Base-by-base conservation (phyloP, 2,329 filamentous ascomycete genomes). In the Talaromyces verruculosus region DNA sequence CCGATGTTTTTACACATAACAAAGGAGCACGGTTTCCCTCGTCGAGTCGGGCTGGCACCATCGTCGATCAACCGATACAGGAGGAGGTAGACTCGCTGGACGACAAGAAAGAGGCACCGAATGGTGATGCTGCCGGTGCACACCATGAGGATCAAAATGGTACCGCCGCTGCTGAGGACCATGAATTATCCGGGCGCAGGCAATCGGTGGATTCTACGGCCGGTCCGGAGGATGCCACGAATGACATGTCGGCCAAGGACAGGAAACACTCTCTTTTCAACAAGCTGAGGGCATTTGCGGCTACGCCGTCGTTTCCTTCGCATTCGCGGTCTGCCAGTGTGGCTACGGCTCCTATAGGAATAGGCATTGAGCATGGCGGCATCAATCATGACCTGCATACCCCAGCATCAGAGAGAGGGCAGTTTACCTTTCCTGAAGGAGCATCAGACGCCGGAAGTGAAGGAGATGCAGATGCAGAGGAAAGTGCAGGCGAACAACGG, bases 381-480 rank as follows among this genome's bases (percentile, higher is more conserved):
- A 70, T 75, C 13, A 75, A 73, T 57, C 37, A 45, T 39, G 80
- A 79, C 19, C 53, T 78, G 22, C 73, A 80, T 25, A 83, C 82
- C 0, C 82, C 83, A 5, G 77, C 76, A 17, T 81, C 81, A n/a
- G 83, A 85, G 71, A 77, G 80, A 67, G 80, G 79, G 33, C 79
- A 80, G 35, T 79, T 82, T 57, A 81, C 82, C 65, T 81, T 87
- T 68, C 85, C 85, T 10, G 81, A 84, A 22, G 86, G 84, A 0
- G 75, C 88, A 64, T 77, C 80, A 49, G 85, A 86, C 69, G 84
- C 84, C 65, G 88, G 87, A 22, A 91, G 88, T 75, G 91, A 93
- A 75, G 87, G 84, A 15, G 89, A 91, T 72, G 89, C 90, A 0
- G 92, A 95, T 75, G 91, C 89, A 1, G 93, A 96, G 75, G 92